These are phyloP conservation scores for Gleditsia sinensis DNA, from an alignment of 306 rosid genomes.

Conservation along the genomic window DNA sequence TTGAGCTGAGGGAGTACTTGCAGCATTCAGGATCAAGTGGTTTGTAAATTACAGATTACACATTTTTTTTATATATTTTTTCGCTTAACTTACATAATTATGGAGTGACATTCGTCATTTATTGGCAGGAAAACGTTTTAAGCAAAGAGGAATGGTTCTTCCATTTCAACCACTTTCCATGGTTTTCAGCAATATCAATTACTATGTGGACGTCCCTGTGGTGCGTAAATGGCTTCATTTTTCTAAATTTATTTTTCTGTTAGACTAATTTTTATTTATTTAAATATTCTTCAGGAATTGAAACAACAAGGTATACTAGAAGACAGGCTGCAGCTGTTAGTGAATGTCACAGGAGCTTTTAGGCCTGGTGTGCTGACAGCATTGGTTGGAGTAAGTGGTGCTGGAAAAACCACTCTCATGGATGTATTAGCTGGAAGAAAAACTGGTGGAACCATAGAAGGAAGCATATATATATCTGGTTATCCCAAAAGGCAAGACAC, in stretches of 20 bases:
- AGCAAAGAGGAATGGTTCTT: conserved; percentile 96
- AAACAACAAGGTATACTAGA: conserved; percentile 67
- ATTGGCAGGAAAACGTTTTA: conserved; percentile 74
- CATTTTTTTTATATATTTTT: not conserved
- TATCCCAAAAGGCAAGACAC: conserved; percentile 76
- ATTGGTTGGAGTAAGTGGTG: conserved; percentile 81
- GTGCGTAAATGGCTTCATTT: conserved; percentile 49
- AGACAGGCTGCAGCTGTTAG: conserved; percentile 64
- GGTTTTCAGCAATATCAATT: conserved; percentile 92
- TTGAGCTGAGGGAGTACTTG: conserved; percentile 92
- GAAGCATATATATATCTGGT: conserved; percentile 65
- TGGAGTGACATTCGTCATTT: conserved; percentile 30
- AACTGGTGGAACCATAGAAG: conserved; percentile 78
- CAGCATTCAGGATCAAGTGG: conserved; percentile 85
- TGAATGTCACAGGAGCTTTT: conserved; percentile 72
- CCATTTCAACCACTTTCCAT: conserved; percentile 95
- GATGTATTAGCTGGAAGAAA: conserved; percentile 85
- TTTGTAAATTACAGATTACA: conserved; percentile 39
- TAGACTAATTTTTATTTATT: conserved; percentile 45
- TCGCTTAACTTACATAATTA: conserved; percentile 4
- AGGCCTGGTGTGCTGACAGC: conserved; percentile 88
- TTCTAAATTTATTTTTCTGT: conserved; percentile 6
- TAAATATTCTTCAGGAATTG: conserved; percentile 67
- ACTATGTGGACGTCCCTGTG: conserved; percentile 91
- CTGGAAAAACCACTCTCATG: conserved; percentile 89